These are phyloP conservation scores for Flaveria linearis DNA, from an alignment of 129 eudicot genomes.

Conservation along the genomic window DNA sequence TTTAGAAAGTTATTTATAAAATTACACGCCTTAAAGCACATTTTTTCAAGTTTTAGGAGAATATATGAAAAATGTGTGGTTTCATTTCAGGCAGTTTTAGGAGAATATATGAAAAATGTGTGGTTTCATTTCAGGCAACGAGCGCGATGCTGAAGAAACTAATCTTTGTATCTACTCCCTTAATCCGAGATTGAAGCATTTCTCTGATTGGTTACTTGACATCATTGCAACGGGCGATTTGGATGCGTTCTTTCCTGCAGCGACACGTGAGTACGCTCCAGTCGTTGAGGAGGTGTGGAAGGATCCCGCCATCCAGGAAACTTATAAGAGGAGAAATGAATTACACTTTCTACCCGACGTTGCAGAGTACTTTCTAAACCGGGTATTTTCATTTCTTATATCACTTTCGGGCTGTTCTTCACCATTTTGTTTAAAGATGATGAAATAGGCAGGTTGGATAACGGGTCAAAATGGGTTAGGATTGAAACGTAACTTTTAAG, in stretches of 20 bases:
- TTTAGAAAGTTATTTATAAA: not conserved
- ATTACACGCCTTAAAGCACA: not conserved
- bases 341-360: conserved; percentile 50
- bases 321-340: conserved; percentile 47
- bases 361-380: conserved; percentile 50
- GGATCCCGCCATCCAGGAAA: conserved; percentile 63
- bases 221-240: conserved; percentile 50
- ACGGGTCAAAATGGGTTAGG: not conserved
- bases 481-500: not conserved
- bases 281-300: conserved; percentile 56
- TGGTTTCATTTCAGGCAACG: not conserved
- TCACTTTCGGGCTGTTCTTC: not conserved
- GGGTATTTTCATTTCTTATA: conserved; percentile 32
- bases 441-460: not conserved
- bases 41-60: not conserved
- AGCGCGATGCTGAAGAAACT: conserved; percentile 26
- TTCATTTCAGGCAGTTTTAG: conserved; percentile 5
- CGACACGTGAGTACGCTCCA: conserved; percentile 55
- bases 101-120: not conserved
- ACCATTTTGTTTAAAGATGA: not conserved
- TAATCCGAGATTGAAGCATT: conserved; percentile 54
- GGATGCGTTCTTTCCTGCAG: conserved; percentile 54
- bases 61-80: not conserved
- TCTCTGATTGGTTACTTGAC: conserved; percentile 62
- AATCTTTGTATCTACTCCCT: conserved; percentile 43